Conservation (phyloP, 768 basidiomycete species). For the Crucibulum laeve region DNA sequence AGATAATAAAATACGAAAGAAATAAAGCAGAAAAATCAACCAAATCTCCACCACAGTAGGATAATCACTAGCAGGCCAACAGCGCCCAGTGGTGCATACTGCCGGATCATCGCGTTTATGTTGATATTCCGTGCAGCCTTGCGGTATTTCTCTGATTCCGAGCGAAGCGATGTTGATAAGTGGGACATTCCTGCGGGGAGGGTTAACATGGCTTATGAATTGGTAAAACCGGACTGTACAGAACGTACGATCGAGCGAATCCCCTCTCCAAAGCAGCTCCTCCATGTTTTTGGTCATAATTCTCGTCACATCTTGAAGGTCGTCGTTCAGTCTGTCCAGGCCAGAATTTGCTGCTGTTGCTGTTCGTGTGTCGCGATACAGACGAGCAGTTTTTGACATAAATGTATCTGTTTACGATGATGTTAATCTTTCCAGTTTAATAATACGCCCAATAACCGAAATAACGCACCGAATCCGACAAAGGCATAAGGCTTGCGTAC, state of each 20-base stretch:
- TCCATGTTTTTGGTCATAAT: conserved; percentile 99
- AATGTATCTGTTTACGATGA: conserved; percentile 72
- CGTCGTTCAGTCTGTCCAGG: conserved; percentile 89
- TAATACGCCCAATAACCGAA: neutral
- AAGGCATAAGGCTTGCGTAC: conserved; percentile 98
- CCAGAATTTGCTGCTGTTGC: conserved; percentile 66
- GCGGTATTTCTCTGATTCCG: conserved; percentile 97
- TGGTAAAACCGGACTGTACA: neutral
- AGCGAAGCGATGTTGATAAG: conserved; percentile 87
- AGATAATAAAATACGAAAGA: too few species aligned
- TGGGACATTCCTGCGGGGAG: conserved; percentile 83
- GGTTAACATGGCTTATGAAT: neutral
- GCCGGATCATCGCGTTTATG: conserved; percentile 86
- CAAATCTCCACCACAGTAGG: conserved; percentile 75
- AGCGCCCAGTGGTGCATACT: conserved; percentile 91
- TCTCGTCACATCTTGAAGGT: conserved; percentile 94
- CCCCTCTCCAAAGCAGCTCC: conserved; percentile 95
- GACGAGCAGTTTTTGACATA: conserved; percentile 94
- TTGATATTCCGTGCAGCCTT: conserved; percentile 95
- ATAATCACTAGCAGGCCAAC: conserved; percentile 76
- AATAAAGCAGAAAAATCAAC: too few species aligned
- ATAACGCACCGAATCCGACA: conserved; percentile 84
- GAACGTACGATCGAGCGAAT: conserved; percentile 86
- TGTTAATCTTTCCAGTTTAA: neutral
- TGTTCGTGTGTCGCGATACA: conserved; percentile 92